Conservation (phyloP, 1,139 yeast genomes). For the Spathaspora sp. region DNA sequence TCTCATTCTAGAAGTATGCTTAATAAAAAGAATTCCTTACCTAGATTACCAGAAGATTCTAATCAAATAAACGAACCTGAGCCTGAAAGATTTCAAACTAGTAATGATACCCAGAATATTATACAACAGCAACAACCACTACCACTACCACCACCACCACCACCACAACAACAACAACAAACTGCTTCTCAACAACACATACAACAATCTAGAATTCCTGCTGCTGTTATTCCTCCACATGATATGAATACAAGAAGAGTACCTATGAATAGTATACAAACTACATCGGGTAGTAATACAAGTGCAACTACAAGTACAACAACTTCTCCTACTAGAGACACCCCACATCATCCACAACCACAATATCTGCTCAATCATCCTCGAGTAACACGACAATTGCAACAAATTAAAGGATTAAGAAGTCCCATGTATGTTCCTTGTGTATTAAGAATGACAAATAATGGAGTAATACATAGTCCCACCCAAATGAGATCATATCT, state of each 20-base stretch:
- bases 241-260: slow-evolving; percentile 18
- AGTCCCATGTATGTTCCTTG: slow-evolving; percentile 91
- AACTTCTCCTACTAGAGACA: neutral
- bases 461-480: slow-evolving; percentile 12
- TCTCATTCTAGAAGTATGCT: neutral
- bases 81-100: slow-evolving; percentile 11
- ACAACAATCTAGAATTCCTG: slow-evolving; percentile 16
- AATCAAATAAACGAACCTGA: slow-evolving; percentile 10
- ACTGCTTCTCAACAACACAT: neutral
- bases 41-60: slow-evolving; percentile 12
- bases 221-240: slow-evolving; percentile 28
- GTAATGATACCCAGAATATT: neutral
- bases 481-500: slow-evolving; percentile 12
- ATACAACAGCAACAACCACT: slow-evolving; percentile 5
- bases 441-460: slow-evolving; percentile 59
- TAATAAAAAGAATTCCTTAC: slow-evolving; percentile 10
- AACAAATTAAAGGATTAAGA: slow-evolving; percentile 69
- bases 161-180: slow-evolving; percentile 3
- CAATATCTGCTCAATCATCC: slow-evolving; percentile 11
- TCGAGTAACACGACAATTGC: slow-evolving; percentile 26
- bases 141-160: slow-evolving; percentile 5
- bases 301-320: slow-evolving; percentile 2
- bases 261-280: slow-evolving; percentile 12
- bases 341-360: slow-evolving; percentile 4
- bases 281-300: too few species aligned